A percentile compares a stretch with the other conserved stretches of the same genome.
Evolutionary conservation across 208 protist species (phyloP).

Genomic region (Leishmania arabica): DNA sequence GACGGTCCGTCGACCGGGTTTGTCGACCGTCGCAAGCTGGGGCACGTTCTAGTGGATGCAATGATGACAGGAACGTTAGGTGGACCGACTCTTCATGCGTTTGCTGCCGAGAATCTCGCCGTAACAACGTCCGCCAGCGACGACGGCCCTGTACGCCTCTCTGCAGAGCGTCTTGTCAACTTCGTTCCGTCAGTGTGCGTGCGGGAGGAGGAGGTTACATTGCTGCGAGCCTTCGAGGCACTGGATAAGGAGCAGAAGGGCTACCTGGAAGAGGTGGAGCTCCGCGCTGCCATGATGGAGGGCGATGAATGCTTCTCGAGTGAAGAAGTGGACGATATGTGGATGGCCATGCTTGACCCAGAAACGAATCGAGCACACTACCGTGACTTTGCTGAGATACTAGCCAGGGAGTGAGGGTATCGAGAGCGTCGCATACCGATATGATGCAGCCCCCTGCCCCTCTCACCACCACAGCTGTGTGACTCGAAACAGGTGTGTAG

Average conservation of each 20-base stretch:
- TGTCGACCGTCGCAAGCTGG: constrained; percentile 51
- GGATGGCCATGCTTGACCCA: constrained; percentile 71
- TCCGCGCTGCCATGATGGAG: constrained; percentile 60
- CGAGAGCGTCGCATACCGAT: not conserved
- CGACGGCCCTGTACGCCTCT: not conserved
- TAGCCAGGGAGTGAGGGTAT: constrained; percentile 60
- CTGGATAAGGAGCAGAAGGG: constrained; percentile 69
- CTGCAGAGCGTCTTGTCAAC: constrained; percentile 12
- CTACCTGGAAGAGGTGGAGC: constrained; percentile 65
- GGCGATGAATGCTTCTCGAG: constrained; percentile 64
- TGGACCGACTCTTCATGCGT: constrained; percentile 34
- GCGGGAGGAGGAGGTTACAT: constrained; percentile 53
- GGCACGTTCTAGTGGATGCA: constrained; percentile 68
- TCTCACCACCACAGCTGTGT: not conserved
- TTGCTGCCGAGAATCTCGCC: not conserved
- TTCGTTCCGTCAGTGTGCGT: constrained; percentile 42
- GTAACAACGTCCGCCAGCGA: not conserved
- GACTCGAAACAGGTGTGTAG: not conserved
- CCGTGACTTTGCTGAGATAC: constrained; percentile 77
- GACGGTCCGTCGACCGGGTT: constrained; percentile 59
- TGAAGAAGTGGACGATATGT: constrained; percentile 85
- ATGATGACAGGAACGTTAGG: constrained; percentile 75
- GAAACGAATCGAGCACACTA: constrained; percentile 78
- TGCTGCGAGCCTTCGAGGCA: constrained; percentile 72
- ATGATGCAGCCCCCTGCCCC: not conserved